These are phyloP conservation scores for Pichia sorboxylosa DNA, from an alignment of 1,139 yeast genomes.

Conservation along the genomic window DNA sequence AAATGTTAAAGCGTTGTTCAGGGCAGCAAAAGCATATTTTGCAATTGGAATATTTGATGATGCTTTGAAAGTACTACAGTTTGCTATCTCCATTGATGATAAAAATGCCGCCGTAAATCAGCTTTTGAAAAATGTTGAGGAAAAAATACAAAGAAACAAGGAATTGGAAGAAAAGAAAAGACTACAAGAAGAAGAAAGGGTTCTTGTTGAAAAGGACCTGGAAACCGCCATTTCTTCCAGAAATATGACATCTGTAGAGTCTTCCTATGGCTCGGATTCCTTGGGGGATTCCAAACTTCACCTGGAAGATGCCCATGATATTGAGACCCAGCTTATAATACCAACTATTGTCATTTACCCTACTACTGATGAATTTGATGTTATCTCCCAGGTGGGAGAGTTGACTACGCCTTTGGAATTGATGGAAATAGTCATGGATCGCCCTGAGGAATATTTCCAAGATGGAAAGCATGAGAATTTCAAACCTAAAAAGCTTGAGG, in stretches of 20 bases:
- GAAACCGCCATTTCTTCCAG: slow-evolving; percentile 46
- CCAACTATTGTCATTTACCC: slow-evolving; percentile 83
- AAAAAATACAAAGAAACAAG: slow-evolving; percentile 25
- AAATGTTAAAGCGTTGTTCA: slow-evolving; percentile 71
- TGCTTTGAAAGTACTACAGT: slow-evolving; percentile 52
- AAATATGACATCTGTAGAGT: slow-evolving; percentile 37
- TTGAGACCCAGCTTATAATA: slow-evolving; percentile 66
- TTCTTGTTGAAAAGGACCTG: slow-evolving; percentile 29
- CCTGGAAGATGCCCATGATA: slow-evolving; percentile 61
- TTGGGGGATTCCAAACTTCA: slow-evolving; percentile 37
- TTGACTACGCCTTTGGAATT: slow-evolving; percentile 51
- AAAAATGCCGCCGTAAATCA: slow-evolving; percentile 43
- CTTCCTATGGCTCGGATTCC: slow-evolving; percentile 40
- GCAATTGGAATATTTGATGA: slow-evolving; percentile 61
- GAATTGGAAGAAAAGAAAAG: slow-evolving; percentile 18
- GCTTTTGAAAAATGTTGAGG: slow-evolving; percentile 29
- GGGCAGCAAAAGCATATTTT: slow-evolving; percentile 75
- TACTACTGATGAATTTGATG: slow-evolving; percentile 74
- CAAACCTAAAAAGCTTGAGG: slow-evolving; percentile 46
- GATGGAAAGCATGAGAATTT: slow-evolving; percentile 54
- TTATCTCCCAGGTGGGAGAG: slow-evolving; percentile 64
- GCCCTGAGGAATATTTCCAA: slow-evolving; percentile 65
- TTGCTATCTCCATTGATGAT: slow-evolving; percentile 51
- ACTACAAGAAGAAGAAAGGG: slow-evolving; percentile 21
- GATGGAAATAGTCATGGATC: slow-evolving; percentile 42